These are phyloP conservation scores for Aspergillus sp. DNA, from an alignment of 2,329 filamentous ascomycete species.

Conservation along the genomic window DNA sequence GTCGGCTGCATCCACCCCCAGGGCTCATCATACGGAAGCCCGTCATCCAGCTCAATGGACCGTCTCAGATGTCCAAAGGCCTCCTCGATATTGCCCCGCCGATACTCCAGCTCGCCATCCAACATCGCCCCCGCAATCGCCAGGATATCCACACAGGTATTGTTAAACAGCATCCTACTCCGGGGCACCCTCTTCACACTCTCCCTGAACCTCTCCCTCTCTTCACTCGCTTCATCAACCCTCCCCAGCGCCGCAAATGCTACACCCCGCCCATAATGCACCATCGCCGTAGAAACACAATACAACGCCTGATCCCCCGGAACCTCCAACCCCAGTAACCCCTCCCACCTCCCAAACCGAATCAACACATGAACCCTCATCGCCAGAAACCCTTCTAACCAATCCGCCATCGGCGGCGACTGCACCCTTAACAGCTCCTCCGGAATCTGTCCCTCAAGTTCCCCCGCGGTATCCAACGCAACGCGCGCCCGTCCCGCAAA, in stretches of 20 bases:
- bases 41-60: slow-evolving; percentile 62
- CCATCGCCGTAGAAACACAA: slow-evolving; percentile 67
- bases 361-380: slow-evolving; percentile 69
- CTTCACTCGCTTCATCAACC: slow-evolving; percentile 54
- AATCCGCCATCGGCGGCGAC: slow-evolving; percentile 75
- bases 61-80: slow-evolving; percentile 62
- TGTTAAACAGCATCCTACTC: slow-evolving; percentile 68
- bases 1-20: slow-evolving; percentile 80
- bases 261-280: slow-evolving; percentile 67
- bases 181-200: slow-evolving; percentile 55
- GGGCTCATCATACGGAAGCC: slow-evolving; percentile 69
- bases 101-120: slow-evolving; percentile 72
- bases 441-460: slow-evolving; percentile 63
- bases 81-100: slow-evolving; percentile 55
- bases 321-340: slow-evolving; percentile 58
- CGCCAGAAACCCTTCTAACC: slow-evolving; percentile 69
- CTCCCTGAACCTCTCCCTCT: slow-evolving; percentile 53
- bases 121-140: slow-evolving; percentile 64
- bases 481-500: slow-evolving; percentile 66
- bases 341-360: slow-evolving; percentile 71
- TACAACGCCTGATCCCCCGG: slow-evolving; percentile 63
- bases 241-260: slow-evolving; percentile 61
- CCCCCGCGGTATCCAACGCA: slow-evolving; percentile 60
- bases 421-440: slow-evolving; percentile 63
- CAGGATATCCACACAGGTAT: slow-evolving; percentile 64